Conservation (phyloP, 495 filamentous ascomycete genomes). For the Tuber calosporum region DNA sequence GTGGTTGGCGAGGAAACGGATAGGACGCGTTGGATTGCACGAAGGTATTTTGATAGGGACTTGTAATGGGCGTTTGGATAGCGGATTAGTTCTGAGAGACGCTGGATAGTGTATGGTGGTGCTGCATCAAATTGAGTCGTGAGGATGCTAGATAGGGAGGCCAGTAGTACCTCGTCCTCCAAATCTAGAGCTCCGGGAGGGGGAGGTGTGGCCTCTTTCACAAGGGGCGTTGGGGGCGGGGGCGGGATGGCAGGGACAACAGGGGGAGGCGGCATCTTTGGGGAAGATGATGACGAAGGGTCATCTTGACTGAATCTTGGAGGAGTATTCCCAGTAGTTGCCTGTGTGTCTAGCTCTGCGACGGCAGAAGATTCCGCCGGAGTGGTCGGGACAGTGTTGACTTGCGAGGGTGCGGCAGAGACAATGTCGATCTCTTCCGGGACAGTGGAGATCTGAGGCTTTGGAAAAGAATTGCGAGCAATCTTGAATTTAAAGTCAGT, state of each 20-base stretch:
- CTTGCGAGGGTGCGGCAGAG: slow-evolving; percentile 23
- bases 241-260: slow-evolving; percentile 46
- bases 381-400: slow-evolving; percentile 17
- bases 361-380: slow-evolving; percentile 22
- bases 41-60: slow-evolving; percentile 72
- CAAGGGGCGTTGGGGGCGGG: slow-evolving; percentile 37
- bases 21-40: slow-evolving; percentile 83
- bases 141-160: slow-evolving; percentile 62
- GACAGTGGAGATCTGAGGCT: neutral
- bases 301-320: slow-evolving; percentile 4
- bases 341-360: slow-evolving; percentile 45
- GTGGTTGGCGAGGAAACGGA: slow-evolving; percentile 78
- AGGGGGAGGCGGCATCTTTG: slow-evolving; percentile 41
- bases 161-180: slow-evolving; percentile 56
- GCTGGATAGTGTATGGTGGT: slow-evolving; percentile 88
- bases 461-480: slow-evolving; percentile 31
- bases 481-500: slow-evolving; percentile 27
- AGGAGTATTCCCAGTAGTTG: neutral
- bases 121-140: slow-evolving; percentile 59
- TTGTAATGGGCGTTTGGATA: slow-evolving; percentile 69
- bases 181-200: slow-evolving; percentile 51
- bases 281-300: slow-evolving; percentile 26
- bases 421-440: slow-evolving; percentile 1
- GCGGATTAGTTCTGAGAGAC: slow-evolving; percentile 84
- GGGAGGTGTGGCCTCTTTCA: slow-evolving; percentile 7